Conservation (phyloP, 1,284 basidiomycete species). For the Erythrobasidium hasegawianum region DNA sequence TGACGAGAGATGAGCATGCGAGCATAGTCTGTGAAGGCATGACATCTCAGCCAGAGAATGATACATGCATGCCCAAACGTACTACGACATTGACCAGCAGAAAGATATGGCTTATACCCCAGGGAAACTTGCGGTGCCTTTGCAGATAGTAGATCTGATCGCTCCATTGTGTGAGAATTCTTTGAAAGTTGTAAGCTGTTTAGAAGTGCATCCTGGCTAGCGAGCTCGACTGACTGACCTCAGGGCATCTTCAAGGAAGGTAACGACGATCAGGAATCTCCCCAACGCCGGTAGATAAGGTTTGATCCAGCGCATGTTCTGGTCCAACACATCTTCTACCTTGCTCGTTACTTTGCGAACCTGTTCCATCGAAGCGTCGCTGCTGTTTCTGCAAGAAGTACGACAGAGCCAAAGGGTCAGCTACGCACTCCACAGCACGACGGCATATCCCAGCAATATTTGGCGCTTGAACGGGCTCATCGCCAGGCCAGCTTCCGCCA, state of each 20-base stretch:
- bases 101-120: conserved; percentile 91
- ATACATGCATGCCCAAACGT: conserved; percentile 53
- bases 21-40: conserved; percentile 72
- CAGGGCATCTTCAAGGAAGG: conserved; percentile 94
- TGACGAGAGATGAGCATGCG: conserved; percentile 77
- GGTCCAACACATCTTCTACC: conserved; percentile 89
- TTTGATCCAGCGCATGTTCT: conserved; percentile 86
- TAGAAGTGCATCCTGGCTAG: not conserved
- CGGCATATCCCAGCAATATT: no score
- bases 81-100: conserved; percentile 87
- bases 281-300: conserved; percentile 93
- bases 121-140: conserved; percentile 89
- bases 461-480: no score
- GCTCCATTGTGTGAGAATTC: conserved; percentile 79
- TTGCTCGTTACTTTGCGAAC: conserved; percentile 65
- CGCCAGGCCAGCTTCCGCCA: no score
- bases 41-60: not conserved
- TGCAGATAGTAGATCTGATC: conserved; percentile 98
- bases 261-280: conserved; percentile 94
- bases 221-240: conserved; percentile 49
- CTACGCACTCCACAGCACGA: not conserved
- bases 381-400: not conserved
- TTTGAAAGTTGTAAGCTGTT: no score
- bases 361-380: conserved; percentile 75
- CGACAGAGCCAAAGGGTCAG: not conserved